Evolutionary conservation across 495 filamentous ascomycete genomes (phyloP), one percentile per base, ranked within the genome.

Genomic region (Amniculicola lignicola): DNA sequence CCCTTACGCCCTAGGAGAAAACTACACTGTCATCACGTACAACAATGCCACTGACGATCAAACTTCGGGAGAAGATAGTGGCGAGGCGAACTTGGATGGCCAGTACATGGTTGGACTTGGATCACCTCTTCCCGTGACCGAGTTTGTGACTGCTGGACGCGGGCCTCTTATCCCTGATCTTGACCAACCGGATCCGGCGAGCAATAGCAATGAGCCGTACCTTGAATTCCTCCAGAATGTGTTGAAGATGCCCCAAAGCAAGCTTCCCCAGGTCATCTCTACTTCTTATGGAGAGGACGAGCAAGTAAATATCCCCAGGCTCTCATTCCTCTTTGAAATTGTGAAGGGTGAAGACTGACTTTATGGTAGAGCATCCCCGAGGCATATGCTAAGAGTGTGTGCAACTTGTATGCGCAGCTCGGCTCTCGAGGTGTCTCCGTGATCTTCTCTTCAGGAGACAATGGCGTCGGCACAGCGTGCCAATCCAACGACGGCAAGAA

Each of bases 21-120:
- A 67, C 16, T 78, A 78, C 62, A 68, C 64, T 63, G 73, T 16
- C 58, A 67, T 21, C 54, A 66, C 29, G 70, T 79, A 42, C 65
- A 66, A 23, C 56, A 66, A 38, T 74, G 72, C 6, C 23, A 43
- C 15, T 39, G 28, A 64, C n/a, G 47, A 56, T 3, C 69, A 73
- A 38, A 43, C 66, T 14, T 67, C 45, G 0, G 51, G 29, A 3
- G 61, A 63, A 21, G 66, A 61, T 27, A 64, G 62, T 50, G 43
- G 69, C 4, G 74, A 77, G 47, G 74, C 66, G 4, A 74, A 74
- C 49, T 66, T 77, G 9, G 74, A 77, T 54, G 68, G 66, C 18
- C 65, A 77, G 54, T 64, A 66, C 7, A 68, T 75, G 22, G 41
- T 66, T 27, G 65, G 67, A 10, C 62, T 73, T 49, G 40, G 25